These are phyloP conservation scores for Endotrypanum monterogeii DNA, from an alignment of 208 protist species.

Conservation along the genomic window DNA sequence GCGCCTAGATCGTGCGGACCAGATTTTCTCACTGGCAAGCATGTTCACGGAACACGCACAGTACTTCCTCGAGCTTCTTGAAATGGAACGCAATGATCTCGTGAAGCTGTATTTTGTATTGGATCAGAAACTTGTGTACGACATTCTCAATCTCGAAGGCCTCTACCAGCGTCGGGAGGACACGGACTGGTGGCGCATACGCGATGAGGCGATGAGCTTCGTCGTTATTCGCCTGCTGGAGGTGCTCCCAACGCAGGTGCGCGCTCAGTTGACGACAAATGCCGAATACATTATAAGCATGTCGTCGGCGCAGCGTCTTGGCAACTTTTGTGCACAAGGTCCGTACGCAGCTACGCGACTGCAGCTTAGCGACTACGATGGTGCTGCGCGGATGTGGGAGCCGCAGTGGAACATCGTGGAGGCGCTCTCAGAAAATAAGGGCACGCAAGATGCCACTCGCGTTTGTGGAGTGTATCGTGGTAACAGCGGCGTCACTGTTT, in stretches of 20 bases:
- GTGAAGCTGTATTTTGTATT: conserved; percentile 73
- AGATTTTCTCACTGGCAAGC: conserved; percentile 66
- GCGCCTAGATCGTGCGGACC: conserved; percentile 41
- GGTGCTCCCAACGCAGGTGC: conserved; percentile 59
- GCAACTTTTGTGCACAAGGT: conserved; percentile 57
- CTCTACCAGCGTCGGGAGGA: conserved; percentile 52
- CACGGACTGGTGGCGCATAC: conserved; percentile 62
- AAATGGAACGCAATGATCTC: conserved; percentile 67
- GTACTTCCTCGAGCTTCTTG: conserved; percentile 73
- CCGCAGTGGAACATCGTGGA: conserved; percentile 87
- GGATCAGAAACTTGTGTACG: conserved; percentile 67
- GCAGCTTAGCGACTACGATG: conserved; percentile 54
- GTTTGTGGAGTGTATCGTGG: conserved; percentile 80
- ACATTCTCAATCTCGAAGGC: conserved; percentile 56
- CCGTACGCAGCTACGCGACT: conserved; percentile 72
- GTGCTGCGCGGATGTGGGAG: conserved; percentile 61
- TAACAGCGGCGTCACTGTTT: conserved; percentile 65
- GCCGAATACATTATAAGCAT: conserved; percentile 47
- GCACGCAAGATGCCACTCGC: conserved; percentile 32
- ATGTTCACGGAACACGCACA: conserved; percentile 76
- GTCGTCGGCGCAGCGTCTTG: conserved; percentile 52
- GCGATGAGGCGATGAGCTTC: conserved; percentile 62
- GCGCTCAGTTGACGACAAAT: conserved; percentile 55
- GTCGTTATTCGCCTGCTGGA: conserved; percentile 64
- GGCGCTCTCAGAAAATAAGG: conserved; percentile 40